Base-by-base conservation (phyloP, 1,139 yeast genomes). In the Saccharomyces hybrid region DNA sequence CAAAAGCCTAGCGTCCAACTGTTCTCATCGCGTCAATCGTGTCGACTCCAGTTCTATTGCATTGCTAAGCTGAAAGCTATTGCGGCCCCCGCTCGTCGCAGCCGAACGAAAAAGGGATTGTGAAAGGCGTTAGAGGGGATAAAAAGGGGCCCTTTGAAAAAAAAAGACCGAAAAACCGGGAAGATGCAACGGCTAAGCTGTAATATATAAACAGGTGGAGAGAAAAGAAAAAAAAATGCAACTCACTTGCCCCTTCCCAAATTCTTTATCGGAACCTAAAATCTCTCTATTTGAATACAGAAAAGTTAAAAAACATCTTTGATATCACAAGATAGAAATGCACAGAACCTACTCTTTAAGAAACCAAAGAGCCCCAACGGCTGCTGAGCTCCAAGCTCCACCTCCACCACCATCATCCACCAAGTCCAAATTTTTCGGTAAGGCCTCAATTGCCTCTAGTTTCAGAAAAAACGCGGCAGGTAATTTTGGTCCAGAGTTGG, bases 291-390 rank as follows among this genome's bases (percentile, higher is more conserved):
- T 38, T 19, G 24, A 8, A 2, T 38, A 38, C 24, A n/a, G 19
- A 38, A 19, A 19, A 38, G 31, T 11, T 16, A 38, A 38, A 38
- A 38, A 38, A 38, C 24, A 19, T 16, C 19, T 9, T 5, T 16
- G 5, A 19, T 19, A 16, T 9, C 44, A 28, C 12, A 38, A 16
- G 4, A 26, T 14, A 51, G 66, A 51, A 54, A 84, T 86, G 91
- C 90, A 86, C 77, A 84, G 89, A 83, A 86, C 95, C 28, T 86
- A 86, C 73, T 86, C 93, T 41, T 77, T 86, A 72, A 84, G 93
- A 81, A 80, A 84, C 61, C 74, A 79, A 60, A 84, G 89, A 75
- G 89, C 90, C 52, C 91, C 91, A 63, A 85, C 91, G 51, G 91
- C 91, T 61, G 80, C 90, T 58, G 90, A 86, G 73, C 75, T 86